A percentile compares a stretch with the other conserved stretches of the same genome.
Conservation (phyloP, 163 green algal species). For the Coccomyxa subellipsoidea region DNA sequence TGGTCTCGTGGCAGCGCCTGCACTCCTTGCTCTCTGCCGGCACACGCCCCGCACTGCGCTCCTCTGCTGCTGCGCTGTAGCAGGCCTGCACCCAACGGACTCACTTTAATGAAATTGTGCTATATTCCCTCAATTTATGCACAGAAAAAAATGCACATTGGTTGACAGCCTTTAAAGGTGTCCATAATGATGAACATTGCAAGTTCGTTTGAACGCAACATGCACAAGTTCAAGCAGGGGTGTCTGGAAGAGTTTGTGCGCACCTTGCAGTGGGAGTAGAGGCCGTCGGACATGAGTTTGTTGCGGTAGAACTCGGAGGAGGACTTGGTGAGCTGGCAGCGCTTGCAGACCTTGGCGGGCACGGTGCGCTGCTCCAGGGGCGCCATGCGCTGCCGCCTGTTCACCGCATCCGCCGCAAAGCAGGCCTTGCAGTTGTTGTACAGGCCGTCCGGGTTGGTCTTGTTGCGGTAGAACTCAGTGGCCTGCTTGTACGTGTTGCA, state of each 20-base stretch:
- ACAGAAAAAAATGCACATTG: too few species aligned
- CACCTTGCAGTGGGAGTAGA: slow-evolving; percentile 32
- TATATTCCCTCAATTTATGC: too few species aligned
- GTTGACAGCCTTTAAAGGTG: too few species aligned
- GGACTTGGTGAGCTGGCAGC: slow-evolving; percentile 19
- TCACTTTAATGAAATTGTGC: too few species aligned
- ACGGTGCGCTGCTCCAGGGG: slow-evolving; percentile 23
- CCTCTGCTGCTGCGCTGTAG: slow-evolving; percentile 13
- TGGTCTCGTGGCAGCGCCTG: slow-evolving; percentile 19
- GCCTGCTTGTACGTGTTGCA: slow-evolving; percentile 16
- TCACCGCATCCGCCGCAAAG: not conserved
- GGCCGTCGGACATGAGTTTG: slow-evolving; percentile 27
- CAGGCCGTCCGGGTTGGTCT: slow-evolving; percentile 30
- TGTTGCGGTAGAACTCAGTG: slow-evolving; percentile 29
- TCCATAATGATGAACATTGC: too few species aligned
- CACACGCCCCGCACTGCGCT: slow-evolving; percentile 3
- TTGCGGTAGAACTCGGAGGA: slow-evolving; percentile 27
- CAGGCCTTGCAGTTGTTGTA: slow-evolving; percentile 37
- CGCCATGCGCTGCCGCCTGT: slow-evolving; percentile 13
- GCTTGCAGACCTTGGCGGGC: slow-evolving; percentile 17
- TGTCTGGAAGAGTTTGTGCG: not conserved
- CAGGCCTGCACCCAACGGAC: slow-evolving; percentile 13
- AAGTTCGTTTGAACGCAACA: too few species aligned
- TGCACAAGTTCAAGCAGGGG: too few species aligned
- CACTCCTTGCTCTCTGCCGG: slow-evolving; percentile 14